Base-by-base conservation (phyloP, 129 eudicot species). In the Cynara cardunculus region DNA sequence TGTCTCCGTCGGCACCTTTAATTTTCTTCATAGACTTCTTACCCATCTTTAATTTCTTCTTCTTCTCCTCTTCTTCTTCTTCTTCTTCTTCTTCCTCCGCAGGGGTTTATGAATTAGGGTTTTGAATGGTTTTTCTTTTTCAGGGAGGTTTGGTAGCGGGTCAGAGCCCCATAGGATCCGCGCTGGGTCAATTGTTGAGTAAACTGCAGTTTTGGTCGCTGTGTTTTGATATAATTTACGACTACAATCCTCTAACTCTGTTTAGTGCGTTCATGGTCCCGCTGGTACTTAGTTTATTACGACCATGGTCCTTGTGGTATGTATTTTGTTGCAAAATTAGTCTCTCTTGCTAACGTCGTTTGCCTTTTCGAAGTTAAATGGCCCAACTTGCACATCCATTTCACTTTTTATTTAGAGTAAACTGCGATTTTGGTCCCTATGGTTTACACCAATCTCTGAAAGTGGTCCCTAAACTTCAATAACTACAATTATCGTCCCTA, bases 1-100 rank as follows among this genome's bases (percentile, higher is more conserved):
- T 72, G 71, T 86, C 76, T 34, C 78, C 87, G 31, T 82, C 86
- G 71, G 13, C 41, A 53, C 87, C 92, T 35, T 74, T 80, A 32
- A 5, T 71, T 75, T 88, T 90, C 71, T 85, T 89, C 75, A 26
- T 81, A 13, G 83, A 83, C 78, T 86, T 91, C 78, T 92, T 83
- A 56, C 88, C 82, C 92, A 88, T 89, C 37, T 88, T 90, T 74
- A 85, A 64, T 49, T n/a, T n/a, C 75, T 46, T 16, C 62, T 87
- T 28, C 84, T 87, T 14, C 85, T 90, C 75, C 86, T 69, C 62
- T n/a, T n/a, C 75, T 46, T 16, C 62, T 87, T 28, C 84, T 87
- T 14, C 85, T 9, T 41, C 53, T 41, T 78, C 87, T 69, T 64
- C 75, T 87, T 30, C 85, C 86, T 24, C 85, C 90, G 30, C 83